Base-by-base conservation (phyloP, 345 rosid genomes). In the Viola odorata region DNA sequence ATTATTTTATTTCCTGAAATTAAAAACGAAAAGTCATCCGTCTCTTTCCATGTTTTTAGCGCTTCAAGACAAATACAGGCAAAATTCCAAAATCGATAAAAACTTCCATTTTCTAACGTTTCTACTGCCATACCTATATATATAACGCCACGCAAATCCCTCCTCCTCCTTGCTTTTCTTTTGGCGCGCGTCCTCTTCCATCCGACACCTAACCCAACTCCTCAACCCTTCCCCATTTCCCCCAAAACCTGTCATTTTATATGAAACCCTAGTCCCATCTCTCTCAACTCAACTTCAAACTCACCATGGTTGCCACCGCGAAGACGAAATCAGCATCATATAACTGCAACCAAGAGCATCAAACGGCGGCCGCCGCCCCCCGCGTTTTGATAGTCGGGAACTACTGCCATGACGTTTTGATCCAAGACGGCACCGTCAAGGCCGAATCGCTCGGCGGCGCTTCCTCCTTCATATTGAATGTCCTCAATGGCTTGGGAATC, bases 391-490 rank as follows among this genome's bases (percentile, higher is more conserved):
- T 95, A 60, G 97, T 80, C 16, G 99, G 99, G 1, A 94, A 91
- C 42, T 85, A 85, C 64, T 90, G 95, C 82, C 99, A 94, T 78
- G 99, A 91, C 67, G 84, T 91, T 55, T 74, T 95, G 17, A 80
- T 86, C 69, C 88, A 78, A 58, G 69, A 81, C 70, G 75, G 72
- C 71, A 7, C 71, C 63, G 70, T 84, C 45, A 58, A 83, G 8
- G 96, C 85, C 32, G 89, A 91, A 68, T 82, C 97, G 16, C 92
- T 94, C 52, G 99, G 99, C 67, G 97, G 99, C 71, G 97, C 91
- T 57, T 84, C 86, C 77, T 86, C 99, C 61, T 94, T 94, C 80
- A 79, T 94, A 37, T 74, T 88, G 57, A 70, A 77, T 67, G 91
- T 88, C 55, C 74, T 94, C 6, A 63, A 74, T 55, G 82, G 84